phyloP scores from a whole-genome alignment of 768 basidiomycete species.

The Rickenella mellea region DNA sequence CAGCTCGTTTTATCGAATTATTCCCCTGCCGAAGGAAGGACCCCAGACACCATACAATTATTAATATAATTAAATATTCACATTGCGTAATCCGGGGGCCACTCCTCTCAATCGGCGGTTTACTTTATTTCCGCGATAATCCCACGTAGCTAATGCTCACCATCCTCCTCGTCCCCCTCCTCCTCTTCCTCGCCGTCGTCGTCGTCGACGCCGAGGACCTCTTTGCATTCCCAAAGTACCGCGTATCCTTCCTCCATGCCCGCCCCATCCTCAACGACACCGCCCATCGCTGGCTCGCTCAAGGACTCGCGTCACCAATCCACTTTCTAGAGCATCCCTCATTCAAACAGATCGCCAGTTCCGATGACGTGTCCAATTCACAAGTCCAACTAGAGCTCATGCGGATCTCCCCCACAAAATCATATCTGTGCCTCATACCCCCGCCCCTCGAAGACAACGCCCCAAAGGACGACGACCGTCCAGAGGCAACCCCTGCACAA shows the following conservation, averaged over 20 bases:
- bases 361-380: slow-evolving; percentile 7
- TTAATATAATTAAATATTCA: too few relatives aligned
- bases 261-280: slow-evolving; percentile 68
- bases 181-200: slow-evolving; percentile 13
- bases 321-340: too few relatives aligned
- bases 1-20: slow-evolving; percentile 72
- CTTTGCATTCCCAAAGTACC: slow-evolving; percentile 75
- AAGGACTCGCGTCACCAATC: too few relatives aligned
- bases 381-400: slow-evolving; percentile 60
- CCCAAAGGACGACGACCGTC: slow-evolving; percentile 42
- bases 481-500: slow-evolving; percentile 57
- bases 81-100: slow-evolving; percentile 19
- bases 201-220: slow-evolving; percentile 54
- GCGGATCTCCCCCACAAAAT: slow-evolving; percentile 58
- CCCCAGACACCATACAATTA: neutral
- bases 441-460: slow-evolving; percentile 40
- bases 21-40: slow-evolving; percentile 27
- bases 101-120: slow-evolving; percentile 22
- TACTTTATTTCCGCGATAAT: too few relatives aligned
- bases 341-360: neutral
- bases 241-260: slow-evolving; percentile 69
- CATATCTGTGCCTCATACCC: slow-evolving; percentile 75
- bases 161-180: slow-evolving; percentile 16
- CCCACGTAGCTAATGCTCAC: too few relatives aligned
- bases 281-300: slow-evolving; percentile 62